Percentiles rank a stretch among this genome's conserved stretches.
These are phyloP conservation scores for Cordyceps fumosorosea DNA, from an alignment of 2,329 filamentous ascomycete species.

Conservation along the genomic window DNA sequence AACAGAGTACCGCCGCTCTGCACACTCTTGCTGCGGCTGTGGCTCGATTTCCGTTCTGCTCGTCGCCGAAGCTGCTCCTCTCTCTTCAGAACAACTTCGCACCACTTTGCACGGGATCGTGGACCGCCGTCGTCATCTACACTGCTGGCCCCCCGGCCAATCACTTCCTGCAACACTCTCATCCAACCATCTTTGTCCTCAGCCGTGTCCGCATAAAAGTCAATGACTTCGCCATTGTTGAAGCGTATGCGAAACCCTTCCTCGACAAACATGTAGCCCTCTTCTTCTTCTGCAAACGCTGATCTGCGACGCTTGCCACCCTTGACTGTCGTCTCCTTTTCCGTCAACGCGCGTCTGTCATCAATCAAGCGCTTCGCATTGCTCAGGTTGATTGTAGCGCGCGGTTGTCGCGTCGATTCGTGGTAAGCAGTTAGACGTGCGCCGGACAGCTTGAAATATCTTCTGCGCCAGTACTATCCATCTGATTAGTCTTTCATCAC, in stretches of 20 bases:
- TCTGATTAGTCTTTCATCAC: conserved; percentile 30
- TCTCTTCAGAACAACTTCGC: conserved; percentile 58
- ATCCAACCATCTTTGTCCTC: conserved; percentile 93
- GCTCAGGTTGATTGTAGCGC: conserved; percentile 91
- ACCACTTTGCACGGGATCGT: conserved; percentile 54
- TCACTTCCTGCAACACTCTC: conserved; percentile 70
- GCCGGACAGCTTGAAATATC: conserved; percentile 91
- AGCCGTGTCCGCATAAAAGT: conserved; percentile 91
- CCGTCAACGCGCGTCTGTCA: conserved; percentile 74
- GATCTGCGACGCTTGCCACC: conserved; percentile 80
- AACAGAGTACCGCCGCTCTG: conserved; percentile 6
- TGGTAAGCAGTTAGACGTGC: conserved; percentile 93
- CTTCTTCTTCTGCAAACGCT: conserved; percentile 95
- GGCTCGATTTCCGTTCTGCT: conserved; percentile 40
- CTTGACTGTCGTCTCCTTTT: conserved; percentile 73
- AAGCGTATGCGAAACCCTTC: conserved; percentile 98
- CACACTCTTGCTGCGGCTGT: conserved; percentile 51
- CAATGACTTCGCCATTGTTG: conserved; percentile 95
- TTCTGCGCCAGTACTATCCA: conserved; percentile 88
- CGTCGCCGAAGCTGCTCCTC: conserved; percentile 53
- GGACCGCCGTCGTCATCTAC: conserved; percentile 36
- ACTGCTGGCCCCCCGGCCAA: conserved; percentile 47
- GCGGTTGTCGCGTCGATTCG: conserved; percentile 88
- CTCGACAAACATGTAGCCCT: conserved; percentile 99
- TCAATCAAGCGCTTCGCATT: conserved; percentile 93